These are phyloP conservation scores for Adiantum capillusveneris DNA, from an alignment of 75 land plant genomes.

Conservation along the genomic window DNA sequence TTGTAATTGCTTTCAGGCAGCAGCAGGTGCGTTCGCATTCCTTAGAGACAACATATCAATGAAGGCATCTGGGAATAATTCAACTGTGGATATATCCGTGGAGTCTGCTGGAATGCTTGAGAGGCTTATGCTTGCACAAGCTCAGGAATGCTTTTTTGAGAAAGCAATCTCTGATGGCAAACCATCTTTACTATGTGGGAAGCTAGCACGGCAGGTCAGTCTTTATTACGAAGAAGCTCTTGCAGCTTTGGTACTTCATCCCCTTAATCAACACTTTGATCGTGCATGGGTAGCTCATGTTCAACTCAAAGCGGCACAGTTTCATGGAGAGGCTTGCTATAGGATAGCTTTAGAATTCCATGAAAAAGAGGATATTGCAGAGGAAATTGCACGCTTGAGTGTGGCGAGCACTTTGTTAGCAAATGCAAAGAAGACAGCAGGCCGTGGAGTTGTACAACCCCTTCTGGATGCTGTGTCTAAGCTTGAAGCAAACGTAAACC, in stretches of 20 bases:
- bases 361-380: constrained; percentile 90
- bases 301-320: constrained; percentile 85
- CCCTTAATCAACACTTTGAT: constrained; percentile 92
- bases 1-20: constrained; percentile 69
- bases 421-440: constrained; percentile 75
- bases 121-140: constrained; percentile 97
- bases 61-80: constrained; percentile 49
- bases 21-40: constrained; percentile 89
- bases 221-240: constrained; percentile 85
- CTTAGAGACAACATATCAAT: constrained; percentile 63
- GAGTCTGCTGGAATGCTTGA: constrained; percentile 97
- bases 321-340: constrained; percentile 83
- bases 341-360: constrained; percentile 74
- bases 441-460: constrained; percentile 64
- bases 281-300: constrained; percentile 91
- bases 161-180: constrained; percentile 86
- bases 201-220: constrained; percentile 87
- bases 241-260: constrained; percentile 54
- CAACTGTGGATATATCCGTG: constrained; percentile 67
- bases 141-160: constrained; percentile 98
- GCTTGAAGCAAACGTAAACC: constrained; percentile 65
- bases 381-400: constrained; percentile 87
- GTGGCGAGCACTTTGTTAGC: constrained; percentile 54
- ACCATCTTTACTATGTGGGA: constrained; percentile 70
- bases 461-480: constrained; percentile 69